Evolutionary conservation across 371 early-diverging fungal genomes (phyloP), one percentile per base, ranked within the genome.

Genomic region (Mortierella sp.): DNA sequence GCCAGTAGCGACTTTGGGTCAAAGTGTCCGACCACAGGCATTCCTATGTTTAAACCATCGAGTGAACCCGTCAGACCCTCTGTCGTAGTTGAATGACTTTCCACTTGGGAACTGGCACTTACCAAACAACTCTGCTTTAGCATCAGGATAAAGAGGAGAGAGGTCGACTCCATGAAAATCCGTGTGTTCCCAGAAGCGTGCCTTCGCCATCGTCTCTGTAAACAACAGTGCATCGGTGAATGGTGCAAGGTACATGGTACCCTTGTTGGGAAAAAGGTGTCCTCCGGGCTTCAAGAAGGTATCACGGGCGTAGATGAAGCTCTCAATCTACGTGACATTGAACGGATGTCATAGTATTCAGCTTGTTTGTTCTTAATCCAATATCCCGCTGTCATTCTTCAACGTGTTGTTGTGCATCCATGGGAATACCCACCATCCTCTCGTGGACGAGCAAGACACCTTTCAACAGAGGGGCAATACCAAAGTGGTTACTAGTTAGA

Each of bases 141-240:
- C 95, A 54, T 93, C 93, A 31, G 84, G 82, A 59, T 88, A 90
- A 4, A 98, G 82, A 2, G 96, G 87, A 10, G 90, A 88, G 46
- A 97, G 86, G 79, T 98, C 97, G 14, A 97, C 91, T n/a, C 95
- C 96, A 67, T 94, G 97, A 67, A 97, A 98, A 28, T 90, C 81
- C 17, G 69, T 71, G 66, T 95, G 92, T 71, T 97, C 94, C 93
- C 93, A 93, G 72, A 93, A 94, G 45, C 94, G 85, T 6, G 91
- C 92, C 83, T 96, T 96, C 6, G 89, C 85, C 89, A 96, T 96
- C 0, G 98, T 97, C 69, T 97, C 96, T 21, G 88, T 92, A 91
- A 94, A 97, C 45, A 97, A 78, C 1, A 84, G 85, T 0, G 90
- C 88, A 61, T 94, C 94, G 4, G 92, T 90, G 62, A 94, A 86